Evolutionary conservation across 805 yeast genomes (phyloP).

Genomic region (Starmerella apicola): DNA sequence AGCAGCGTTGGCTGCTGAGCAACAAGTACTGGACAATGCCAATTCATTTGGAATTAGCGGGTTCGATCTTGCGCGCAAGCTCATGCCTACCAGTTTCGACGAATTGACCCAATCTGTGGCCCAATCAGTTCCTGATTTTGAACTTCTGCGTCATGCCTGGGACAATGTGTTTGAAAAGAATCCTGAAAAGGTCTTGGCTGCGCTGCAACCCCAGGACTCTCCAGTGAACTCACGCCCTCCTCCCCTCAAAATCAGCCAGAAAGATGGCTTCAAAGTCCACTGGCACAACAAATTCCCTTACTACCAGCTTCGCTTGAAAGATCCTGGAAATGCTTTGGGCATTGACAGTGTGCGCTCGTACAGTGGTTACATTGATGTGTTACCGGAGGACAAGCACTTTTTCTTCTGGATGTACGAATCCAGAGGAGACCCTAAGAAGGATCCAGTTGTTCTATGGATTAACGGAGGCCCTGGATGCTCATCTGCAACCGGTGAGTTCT

Average conservation of each 20-base stretch:
- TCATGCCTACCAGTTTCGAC: not conserved
- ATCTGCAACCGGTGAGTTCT: slow-evolving; percentile 78
- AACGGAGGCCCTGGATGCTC: slow-evolving; percentile 99
- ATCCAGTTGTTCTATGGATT: slow-evolving; percentile 80
- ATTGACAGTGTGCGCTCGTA: slow-evolving; percentile 71
- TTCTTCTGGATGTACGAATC: slow-evolving; percentile 88
- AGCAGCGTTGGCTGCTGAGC: slow-evolving; percentile 3
- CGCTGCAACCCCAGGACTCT: slow-evolving; percentile 5
- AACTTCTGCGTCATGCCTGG: slow-evolving; percentile 10
- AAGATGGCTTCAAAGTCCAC: slow-evolving; percentile 12
- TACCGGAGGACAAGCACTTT: slow-evolving; percentile 80
- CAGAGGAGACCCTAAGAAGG: slow-evolving; percentile 68
- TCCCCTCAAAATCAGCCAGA: slow-evolving; percentile 5
- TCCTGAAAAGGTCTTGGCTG: slow-evolving; percentile 5
- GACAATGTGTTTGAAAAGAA: slow-evolving; percentile 2
- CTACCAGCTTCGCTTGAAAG: slow-evolving; percentile 50
- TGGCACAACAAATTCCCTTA: slow-evolving; percentile 21
- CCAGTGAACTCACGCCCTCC: slow-evolving; percentile 11
- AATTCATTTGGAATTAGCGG: slow-evolving; percentile 2
- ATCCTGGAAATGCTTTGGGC: slow-evolving; percentile 51
- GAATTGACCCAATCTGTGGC: too few relatives aligned
- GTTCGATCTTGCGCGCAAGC: slow-evolving; percentile 8
- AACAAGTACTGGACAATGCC: not conserved
- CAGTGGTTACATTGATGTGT: slow-evolving; percentile 63
- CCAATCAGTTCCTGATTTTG: not conserved